Conservation (phyloP, 2,329 filamentous ascomycete genomes). For the Lecanicillium sp. region DNA sequence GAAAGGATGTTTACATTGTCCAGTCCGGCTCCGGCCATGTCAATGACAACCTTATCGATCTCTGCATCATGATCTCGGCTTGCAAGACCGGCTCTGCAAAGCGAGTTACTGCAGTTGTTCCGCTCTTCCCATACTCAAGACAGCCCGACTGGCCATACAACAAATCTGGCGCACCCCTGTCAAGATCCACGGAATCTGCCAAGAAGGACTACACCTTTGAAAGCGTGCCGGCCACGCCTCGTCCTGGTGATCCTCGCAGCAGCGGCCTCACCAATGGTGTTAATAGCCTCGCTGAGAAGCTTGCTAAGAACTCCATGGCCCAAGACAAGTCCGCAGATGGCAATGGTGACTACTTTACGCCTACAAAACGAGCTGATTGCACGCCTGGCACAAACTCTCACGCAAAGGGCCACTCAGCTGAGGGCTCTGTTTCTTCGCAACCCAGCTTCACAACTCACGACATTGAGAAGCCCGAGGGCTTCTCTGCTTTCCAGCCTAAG, state of each 20-base stretch:
- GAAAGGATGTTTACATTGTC: constrained; percentile 98
- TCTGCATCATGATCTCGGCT: constrained; percentile 96
- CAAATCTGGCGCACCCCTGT: constrained; percentile 82
- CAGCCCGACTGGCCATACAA: constrained; percentile 97
- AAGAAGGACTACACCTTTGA: constrained; percentile 76
- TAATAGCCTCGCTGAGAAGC: constrained; percentile 61
- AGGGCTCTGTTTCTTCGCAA: constrained; percentile 31
- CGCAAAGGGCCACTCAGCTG: constrained; percentile 27
- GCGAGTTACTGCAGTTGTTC: constrained; percentile 86
- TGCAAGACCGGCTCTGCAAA: constrained; percentile 92
- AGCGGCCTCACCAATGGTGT: constrained; percentile 58
- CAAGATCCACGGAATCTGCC: constrained; percentile 50
- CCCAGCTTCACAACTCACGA: constrained; percentile 56
- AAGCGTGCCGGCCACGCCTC: constrained; percentile 80
- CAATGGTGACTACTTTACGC: constrained; percentile 21
- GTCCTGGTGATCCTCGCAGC: constrained; percentile 60
- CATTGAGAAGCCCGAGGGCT: constrained; percentile 48
- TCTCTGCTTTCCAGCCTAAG: constrained; percentile 62
- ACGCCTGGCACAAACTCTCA: constrained; percentile 23
- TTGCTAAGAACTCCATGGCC: constrained; percentile 58
- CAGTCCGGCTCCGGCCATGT: constrained; percentile 87
- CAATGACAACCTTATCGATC: constrained; percentile 93
- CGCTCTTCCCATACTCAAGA: constrained; percentile 92
- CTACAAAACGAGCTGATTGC: constrained; percentile 24
- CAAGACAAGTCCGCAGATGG: constrained; percentile 26